Conservation (phyloP, 176 grass and related monocot genomes). For the Elymus sibiricus region DNA sequence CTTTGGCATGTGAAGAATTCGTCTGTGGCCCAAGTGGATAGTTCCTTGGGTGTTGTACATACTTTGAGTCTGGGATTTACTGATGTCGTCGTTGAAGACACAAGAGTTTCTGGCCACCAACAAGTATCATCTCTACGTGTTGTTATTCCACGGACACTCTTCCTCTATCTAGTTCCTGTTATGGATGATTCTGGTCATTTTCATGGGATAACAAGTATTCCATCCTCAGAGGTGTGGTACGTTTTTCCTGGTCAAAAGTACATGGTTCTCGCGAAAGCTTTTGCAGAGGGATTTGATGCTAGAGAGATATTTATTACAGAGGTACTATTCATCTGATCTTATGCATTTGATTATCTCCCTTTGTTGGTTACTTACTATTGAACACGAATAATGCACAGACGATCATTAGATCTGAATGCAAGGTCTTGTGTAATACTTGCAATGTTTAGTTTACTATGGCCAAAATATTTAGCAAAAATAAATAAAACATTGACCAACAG, state of each 20-base stretch:
- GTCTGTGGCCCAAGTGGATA: constrained; percentile 71
- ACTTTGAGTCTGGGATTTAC: constrained; percentile 67
- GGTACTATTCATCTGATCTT: constrained; percentile 42
- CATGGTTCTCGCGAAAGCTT: constrained; percentile 65
- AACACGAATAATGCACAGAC: background rate
- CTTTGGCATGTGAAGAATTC: constrained; percentile 72
- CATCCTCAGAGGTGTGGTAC: constrained; percentile 79
- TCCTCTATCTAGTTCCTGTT: constrained; percentile 66
- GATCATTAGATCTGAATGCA: constrained; percentile 2
- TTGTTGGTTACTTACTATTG: constrained; percentile 13
- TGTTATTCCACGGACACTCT: constrained; percentile 71
- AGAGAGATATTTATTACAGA: constrained; percentile 79
- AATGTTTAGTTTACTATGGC: background rate
- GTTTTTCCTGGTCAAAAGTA: constrained; percentile 85
- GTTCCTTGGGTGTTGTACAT: constrained; percentile 53
- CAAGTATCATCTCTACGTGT: constrained; percentile 86
- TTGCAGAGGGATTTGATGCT: constrained; percentile 67
- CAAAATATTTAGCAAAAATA: background rate
- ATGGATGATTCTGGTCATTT: constrained; percentile 56
- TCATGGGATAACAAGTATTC: constrained; percentile 49
- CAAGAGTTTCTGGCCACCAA: constrained; percentile 79
- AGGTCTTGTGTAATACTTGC: constrained; percentile 12
- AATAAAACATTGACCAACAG: background rate
- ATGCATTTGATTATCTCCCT: constrained; percentile 1
- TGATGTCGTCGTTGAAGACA: constrained; percentile 80